Evolutionary conservation across 768 basidiomycete species (phyloP), one percentile per base, ranked within the genome.

Genomic region (Amanita brunnescens): DNA sequence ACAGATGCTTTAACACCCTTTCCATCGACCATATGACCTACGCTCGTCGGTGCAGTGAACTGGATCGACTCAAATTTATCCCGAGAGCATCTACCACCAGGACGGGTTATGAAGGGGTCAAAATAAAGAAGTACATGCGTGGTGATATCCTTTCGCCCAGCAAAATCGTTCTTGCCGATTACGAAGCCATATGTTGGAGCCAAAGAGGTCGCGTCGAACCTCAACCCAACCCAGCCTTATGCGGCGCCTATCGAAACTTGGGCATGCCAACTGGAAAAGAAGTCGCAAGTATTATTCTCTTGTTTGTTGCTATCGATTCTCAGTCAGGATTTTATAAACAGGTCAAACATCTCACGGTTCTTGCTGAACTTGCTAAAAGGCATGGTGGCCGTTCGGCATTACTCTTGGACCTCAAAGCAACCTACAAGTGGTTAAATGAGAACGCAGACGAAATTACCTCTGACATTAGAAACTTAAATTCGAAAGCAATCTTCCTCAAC

Each of bases 401-500:
- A 2, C 54, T 73, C 0, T 49, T 58, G 3, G 75, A 77, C 53
- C 57, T 77, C 16, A 61, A 60, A 43, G 59, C 62, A 33, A 77
- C 77, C 6, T 78, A 78, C 60, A 39, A 57, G 8, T 77, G 73
- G 65, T 64, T 79, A 8, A 61, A 70, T 18, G 57, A 64, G 8
- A 61, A 62, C 23, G 54, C 55, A 2, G 55, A 63, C 4, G 61
- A 58, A 12, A 58, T 58, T 2, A 37, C 49, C 9, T 38, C 55
- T 9, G 29, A 45, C 6, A 53, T 68, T 3, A 47, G 62, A 18
- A 30, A 54, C 5, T 55, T 58, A 32, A 56, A 60, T 33, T n/a
- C n/a, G n/a, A n/a, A n/a, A n/a, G n/a, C n/a, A n/a, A 54, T 77
- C 2, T 78, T 77, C 60, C 66, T 79, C 50, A 79, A 79, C 41